These are phyloP conservation scores for Mycothermus thermophilus DNA, from an alignment of 495 filamentous ascomycete species.

Conservation along the genomic window DNA sequence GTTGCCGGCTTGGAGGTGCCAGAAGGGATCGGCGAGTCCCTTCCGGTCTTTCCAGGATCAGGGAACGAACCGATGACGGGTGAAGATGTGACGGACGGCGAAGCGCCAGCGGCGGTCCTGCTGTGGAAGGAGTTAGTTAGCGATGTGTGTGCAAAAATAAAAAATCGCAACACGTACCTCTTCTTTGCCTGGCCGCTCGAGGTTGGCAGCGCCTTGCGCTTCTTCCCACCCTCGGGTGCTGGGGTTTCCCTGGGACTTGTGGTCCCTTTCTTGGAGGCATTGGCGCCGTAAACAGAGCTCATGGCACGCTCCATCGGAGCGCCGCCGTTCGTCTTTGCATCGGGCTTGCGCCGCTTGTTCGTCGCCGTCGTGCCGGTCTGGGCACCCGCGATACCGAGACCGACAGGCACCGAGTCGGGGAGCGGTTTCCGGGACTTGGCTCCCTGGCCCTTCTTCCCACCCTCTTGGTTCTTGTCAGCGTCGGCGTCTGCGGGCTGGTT, in stretches of 20 bases:
- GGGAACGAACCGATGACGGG: conserved; percentile 52
- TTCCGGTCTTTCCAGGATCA: conserved; percentile 26
- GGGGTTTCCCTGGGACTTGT: conserved; percentile 51
- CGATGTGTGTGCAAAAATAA: background rate
- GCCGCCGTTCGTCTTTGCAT: conserved; percentile 39
- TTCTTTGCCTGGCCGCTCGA: conserved; percentile 51
- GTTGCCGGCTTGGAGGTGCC: conserved; percentile 41
- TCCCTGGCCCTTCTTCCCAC: conserved; percentile 43
- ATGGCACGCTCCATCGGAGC: conserved; percentile 57
- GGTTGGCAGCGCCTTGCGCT: conserved; percentile 56
- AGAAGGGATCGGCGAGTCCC: too few species aligned
- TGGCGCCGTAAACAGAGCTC: conserved; percentile 41
- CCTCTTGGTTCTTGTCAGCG: conserved; percentile 31
- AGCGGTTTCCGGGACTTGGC: conserved; percentile 52
- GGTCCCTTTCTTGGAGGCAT: conserved; percentile 36
- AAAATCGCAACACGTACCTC: conserved; percentile 37
- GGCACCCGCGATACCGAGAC: conserved; percentile 38
- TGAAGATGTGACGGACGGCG: conserved; percentile 58
- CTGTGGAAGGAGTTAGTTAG: conserved; percentile 11
- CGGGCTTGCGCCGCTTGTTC: conserved; percentile 65
- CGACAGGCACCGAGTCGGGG: conserved; percentile 35
- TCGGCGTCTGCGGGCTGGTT: conserved; percentile 40
- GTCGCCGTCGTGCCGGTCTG: conserved; percentile 35
- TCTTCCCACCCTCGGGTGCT: conserved; percentile 43
- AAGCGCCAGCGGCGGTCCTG: conserved; percentile 33